phyloP scores from a whole-genome alignment of 169 alveolate genomes.

The Cryptosporidium sp. region DNA sequence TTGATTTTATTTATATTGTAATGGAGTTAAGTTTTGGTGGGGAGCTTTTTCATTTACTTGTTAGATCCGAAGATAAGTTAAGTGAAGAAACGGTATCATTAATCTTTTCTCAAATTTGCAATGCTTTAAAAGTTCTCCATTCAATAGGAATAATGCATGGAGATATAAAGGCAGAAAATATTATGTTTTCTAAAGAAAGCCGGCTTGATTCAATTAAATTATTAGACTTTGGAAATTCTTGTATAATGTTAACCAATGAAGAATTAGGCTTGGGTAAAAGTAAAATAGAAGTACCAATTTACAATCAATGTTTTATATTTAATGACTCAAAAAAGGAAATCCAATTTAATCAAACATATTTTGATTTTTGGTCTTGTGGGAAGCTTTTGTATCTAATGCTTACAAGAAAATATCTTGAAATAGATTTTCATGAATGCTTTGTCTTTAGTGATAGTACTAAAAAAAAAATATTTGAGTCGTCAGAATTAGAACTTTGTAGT shows the following conservation, averaged over 20 bases:
- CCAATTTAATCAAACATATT: slow-evolving; percentile 14
- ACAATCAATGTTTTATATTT: background rate
- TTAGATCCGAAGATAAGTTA: slow-evolving; percentile 76
- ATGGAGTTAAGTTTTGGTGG: slow-evolving; percentile 79
- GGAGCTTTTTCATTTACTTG: slow-evolving; percentile 79
- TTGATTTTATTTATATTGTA: slow-evolving; percentile 77
- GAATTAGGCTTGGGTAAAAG: background rate
- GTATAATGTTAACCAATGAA: background rate
- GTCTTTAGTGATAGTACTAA: background rate
- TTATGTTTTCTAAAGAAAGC: slow-evolving; percentile 79
- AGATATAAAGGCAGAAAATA: slow-evolving; percentile 86
- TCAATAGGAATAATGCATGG: slow-evolving; percentile 83
- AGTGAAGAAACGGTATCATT: slow-evolving; percentile 74
- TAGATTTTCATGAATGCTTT: slow-evolving; percentile 27
- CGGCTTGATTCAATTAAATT: slow-evolving; percentile 78
- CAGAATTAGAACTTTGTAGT: slow-evolving; percentile 30
- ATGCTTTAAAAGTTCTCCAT: slow-evolving; percentile 77
- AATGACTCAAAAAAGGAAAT: slow-evolving; percentile 25
- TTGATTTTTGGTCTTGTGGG: slow-evolving; percentile 70
- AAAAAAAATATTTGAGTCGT: slow-evolving; percentile 19
- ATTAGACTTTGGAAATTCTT: slow-evolving; percentile 84
- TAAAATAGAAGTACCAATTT: background rate
- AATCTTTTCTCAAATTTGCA: slow-evolving; percentile 78
- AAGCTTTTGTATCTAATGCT: slow-evolving; percentile 45
- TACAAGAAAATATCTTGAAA: slow-evolving; percentile 33